Base-by-base conservation (phyloP, 2,329 filamentous ascomycete genomes). In the Pseudogymnoascus destructans region DNA sequence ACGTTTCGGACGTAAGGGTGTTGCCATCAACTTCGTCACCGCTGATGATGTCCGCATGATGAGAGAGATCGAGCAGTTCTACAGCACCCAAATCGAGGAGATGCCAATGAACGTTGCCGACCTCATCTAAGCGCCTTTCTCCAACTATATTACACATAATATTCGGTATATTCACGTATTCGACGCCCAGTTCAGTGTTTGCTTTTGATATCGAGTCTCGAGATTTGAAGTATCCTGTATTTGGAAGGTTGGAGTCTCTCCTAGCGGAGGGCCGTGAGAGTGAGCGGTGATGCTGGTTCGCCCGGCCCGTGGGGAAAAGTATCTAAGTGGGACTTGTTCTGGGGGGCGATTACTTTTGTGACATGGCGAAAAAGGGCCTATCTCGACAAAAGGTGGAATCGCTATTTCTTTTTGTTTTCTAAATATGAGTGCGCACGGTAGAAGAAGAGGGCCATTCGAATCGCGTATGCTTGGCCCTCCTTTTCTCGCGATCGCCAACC, bases 81-180 rank as follows among this genome's bases (percentile, higher is more conserved):
- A 98, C 86, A 95, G 89, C 84, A 98, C 93, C 75, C 93, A 98
- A 80, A 97, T 98, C 68, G 93, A 98, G 79, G 93, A 98, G 84
- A 98, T 98, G 93, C 93, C 93, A 72, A 97, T 98, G 93, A 87
- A 87, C 75, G 84, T 87, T 68, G 84, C 84, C 67, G 84, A 87
- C 69, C 82, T 87, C 67, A 87, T 87, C 74, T 86, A 85, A 82
- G 63, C 62, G 59, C 59, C 62, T 57, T 36, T 57, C 59, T 59
- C 61, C 40, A 54, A 35, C 52, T 21, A 36, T 56, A 56, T 56
- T 36, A 33, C 54, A 56, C 17, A 56, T 36, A 36, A 36, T 33
- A 56, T 33, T 56, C 54, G 42, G 42, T 49, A 49, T 49, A 49
- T 49, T 49, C 42, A 49, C 42, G 42, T 49, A 49, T 49, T 49